Evolutionary conservation across 371 early-diverging fungal genomes (phyloP), one percentile per base, ranked within the genome.

Genomic region (Globomyces sp.): DNA sequence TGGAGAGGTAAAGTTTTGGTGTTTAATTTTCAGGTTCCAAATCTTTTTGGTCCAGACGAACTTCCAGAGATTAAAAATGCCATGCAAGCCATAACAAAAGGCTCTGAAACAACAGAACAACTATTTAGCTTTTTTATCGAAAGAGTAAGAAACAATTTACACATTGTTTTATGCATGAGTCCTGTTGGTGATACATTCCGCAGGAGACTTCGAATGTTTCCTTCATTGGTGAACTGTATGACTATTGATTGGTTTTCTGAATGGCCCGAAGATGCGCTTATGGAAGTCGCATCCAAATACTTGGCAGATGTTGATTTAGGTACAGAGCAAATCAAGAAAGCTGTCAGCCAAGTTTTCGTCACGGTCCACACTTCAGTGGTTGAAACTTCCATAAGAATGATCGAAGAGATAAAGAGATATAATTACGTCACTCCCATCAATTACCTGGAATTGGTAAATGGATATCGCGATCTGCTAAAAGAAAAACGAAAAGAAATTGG

Each of bases 181-280:
- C 85, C 85, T 4, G 80, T 82, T 34, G 83, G 85, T 1, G 85
- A 82, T 41, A 73, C 76, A 1, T 85, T 85, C 74, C 57, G 85
- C 43, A 80, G 78, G 68, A 57, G 83, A 4, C 63, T 83, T 39
- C 71, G 81, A 6, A 82, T 78, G 82, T 85, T 84, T 67, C 85
- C 85, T 37, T 62, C 78, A 2, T 45, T 85, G 10, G 72, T 84
- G 37, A 84, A 83, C 68, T 80, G 82, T 71, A 74, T 74, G 13
- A 80, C 81, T 13, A 85, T 84, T 55, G 85, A 84, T 68, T 85
- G 79, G 77, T 85, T 85, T 68, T 74, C 80, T 0, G 79, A 78
- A 49, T 85, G 85, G 85, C 83, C 84, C 1, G 79, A 82, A 60
- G 85, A 83, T 49, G 85, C 85, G 0, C 71, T 85, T 46, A 52